phyloP scores from a whole-genome alignment of 495 filamentous ascomycete species.

The Mytilinidion resinicola region DNA sequence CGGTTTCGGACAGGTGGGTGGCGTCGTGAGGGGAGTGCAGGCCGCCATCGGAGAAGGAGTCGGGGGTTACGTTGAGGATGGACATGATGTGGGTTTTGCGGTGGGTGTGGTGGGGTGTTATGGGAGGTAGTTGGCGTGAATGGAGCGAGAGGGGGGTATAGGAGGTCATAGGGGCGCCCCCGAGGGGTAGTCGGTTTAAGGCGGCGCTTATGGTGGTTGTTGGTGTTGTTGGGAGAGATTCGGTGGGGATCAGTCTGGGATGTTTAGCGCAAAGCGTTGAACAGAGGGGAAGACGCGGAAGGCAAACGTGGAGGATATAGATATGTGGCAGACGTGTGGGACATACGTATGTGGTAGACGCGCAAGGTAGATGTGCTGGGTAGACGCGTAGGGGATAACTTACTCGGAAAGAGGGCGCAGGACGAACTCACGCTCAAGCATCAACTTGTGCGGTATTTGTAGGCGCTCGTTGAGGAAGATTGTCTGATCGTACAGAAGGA shows the following conservation, averaged over 20 bases:
- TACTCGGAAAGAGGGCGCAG: slow-evolving; percentile 84
- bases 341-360: too few relatives aligned
- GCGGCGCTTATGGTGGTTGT: slow-evolving; percentile 42
- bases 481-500: slow-evolving; percentile 75
- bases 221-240: slow-evolving; percentile 10
- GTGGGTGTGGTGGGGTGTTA: slow-evolving; percentile 56
- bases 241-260: slow-evolving; percentile 29
- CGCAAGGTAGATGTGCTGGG: too few relatives aligned
- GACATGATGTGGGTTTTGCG: slow-evolving; percentile 81
- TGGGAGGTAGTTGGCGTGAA: slow-evolving; percentile 48
- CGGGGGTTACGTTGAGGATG: slow-evolving; percentile 90
- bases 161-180: slow-evolving; percentile 53
- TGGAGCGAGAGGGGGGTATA: slow-evolving; percentile 67
- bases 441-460: slow-evolving; percentile 75
- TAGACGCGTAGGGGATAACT: slow-evolving; percentile 20
- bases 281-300: too few relatives aligned
- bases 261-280: background rate
- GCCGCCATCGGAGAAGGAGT: slow-evolving; percentile 95
- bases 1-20: slow-evolving; percentile 43
- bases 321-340: background rate
- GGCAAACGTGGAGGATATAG: too few relatives aligned
- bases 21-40: slow-evolving; percentile 42
- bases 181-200: slow-evolving; percentile 56
- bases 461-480: slow-evolving; percentile 61
- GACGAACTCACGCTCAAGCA: slow-evolving; percentile 90